Evolutionary conservation across 768 basidiomycete species (phyloP).

Genomic region (Scleroderma citrinum): DNA sequence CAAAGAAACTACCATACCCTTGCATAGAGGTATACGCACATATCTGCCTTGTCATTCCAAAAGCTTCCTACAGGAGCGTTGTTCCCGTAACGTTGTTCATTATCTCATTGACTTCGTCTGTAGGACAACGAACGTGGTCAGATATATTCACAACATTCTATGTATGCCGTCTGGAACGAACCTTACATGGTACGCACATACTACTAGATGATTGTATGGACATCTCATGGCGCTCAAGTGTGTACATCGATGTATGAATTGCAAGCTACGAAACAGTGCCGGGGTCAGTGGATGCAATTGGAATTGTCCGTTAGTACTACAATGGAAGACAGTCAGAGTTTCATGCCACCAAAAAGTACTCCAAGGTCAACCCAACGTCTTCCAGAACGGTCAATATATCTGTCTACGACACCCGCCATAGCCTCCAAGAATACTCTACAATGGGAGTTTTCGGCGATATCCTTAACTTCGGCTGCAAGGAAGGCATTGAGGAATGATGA

Average conservation of each 20-base stretch:
- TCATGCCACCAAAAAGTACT: slow-evolving; percentile 79
- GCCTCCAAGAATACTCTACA: slow-evolving; percentile 36
- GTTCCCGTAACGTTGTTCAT: no score
- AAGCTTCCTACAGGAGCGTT: no score
- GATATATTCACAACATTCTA: no score
- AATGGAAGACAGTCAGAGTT: slow-evolving; percentile 31
- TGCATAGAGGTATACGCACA: slow-evolving; percentile 4
- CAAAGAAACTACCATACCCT: not conserved
- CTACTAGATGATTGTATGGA: no score
- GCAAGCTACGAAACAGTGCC: no score
- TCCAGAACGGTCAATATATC: slow-evolving; percentile 83
- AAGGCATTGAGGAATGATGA: not conserved
- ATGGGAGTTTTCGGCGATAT: slow-evolving; percentile 45
- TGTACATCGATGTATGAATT: no score
- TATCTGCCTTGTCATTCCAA: not conserved
- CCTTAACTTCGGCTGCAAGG: slow-evolving; percentile 47
- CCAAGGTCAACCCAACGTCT: slow-evolving; percentile 85
- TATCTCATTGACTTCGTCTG: no score
- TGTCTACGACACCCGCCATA: slow-evolving; percentile 58
- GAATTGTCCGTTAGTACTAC: not conserved
- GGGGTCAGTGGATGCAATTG: no score
- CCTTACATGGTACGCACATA: no score
- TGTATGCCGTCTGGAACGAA: no score
- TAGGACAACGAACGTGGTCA: no score
- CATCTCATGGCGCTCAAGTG: no score